Percentiles rank a stretch among this genome's conserved stretches.
phyloP scores from a whole-genome alignment of 257 asterid species.

The Jacaranda copaia region DNA sequence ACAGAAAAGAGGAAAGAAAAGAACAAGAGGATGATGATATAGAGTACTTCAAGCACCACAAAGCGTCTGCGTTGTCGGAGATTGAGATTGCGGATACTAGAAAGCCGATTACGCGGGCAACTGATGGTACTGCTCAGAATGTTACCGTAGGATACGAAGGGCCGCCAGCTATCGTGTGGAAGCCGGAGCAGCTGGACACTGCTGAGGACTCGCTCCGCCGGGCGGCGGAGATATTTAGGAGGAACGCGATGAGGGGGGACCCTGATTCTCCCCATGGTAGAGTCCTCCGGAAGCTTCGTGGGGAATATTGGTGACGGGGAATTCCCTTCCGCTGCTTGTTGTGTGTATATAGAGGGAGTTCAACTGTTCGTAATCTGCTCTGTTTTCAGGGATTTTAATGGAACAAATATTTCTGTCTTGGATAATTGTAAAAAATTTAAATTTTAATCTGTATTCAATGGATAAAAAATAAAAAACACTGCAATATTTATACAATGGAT shows the following conservation, averaged over 20 bases:
- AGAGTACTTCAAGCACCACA: slow-evolving; percentile 64
- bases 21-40: slow-evolving; percentile 55
- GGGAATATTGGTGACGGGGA: slow-evolving; percentile 65
- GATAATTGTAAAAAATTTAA: no score
- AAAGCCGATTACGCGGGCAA: slow-evolving; percentile 66
- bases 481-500: no score
- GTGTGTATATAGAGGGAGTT: not conserved
- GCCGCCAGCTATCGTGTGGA: slow-evolving; percentile 49
- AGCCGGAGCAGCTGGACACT: slow-evolving; percentile 80
- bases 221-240: slow-evolving; percentile 62
- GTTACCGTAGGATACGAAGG: slow-evolving; percentile 34
- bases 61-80: slow-evolving; percentile 81
- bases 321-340: not conserved
- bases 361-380: not conserved
- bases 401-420: no score
- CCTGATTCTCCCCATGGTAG: slow-evolving; percentile 92
- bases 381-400: no score
- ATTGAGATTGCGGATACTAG: slow-evolving; percentile 69
- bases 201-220: slow-evolving; percentile 79
- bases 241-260: slow-evolving; percentile 73
- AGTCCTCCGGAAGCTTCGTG: slow-evolving; percentile 69
- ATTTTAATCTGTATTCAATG: no score
- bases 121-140: slow-evolving; percentile 50
- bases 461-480: no score
- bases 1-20: slow-evolving; percentile 34